These are phyloP conservation scores for Pseudoturritis turrita DNA, from an alignment of 345 rosid genomes.

Conservation along the genomic window DNA sequence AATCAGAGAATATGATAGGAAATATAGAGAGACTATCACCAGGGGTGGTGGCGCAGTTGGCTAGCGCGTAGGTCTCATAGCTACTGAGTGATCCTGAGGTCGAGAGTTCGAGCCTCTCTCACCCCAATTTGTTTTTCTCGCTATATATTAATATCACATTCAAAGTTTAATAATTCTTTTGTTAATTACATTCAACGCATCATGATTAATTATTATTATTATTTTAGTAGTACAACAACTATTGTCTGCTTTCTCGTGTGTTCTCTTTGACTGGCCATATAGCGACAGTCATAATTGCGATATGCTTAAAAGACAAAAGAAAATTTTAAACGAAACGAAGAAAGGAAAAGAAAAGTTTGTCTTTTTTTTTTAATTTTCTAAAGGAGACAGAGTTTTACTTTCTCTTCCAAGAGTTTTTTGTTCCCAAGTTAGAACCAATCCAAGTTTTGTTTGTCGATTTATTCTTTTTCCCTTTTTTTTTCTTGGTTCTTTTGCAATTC, in stretches of 20 bases:
- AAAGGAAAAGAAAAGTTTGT: background rate
- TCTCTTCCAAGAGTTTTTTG: background rate
- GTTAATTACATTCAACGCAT: background rate
- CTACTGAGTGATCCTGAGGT: slow-evolving; percentile 89
- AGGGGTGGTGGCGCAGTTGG: slow-evolving; percentile 98
- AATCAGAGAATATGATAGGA: too few relatives aligned
- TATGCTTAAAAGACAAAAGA: background rate
- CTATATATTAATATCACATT: background rate
- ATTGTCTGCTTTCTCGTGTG: background rate
- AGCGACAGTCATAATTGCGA: slow-evolving; percentile 7
- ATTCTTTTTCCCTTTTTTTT: background rate
- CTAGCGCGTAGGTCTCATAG: slow-evolving; percentile 99
- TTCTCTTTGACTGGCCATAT: slow-evolving; percentile 11
- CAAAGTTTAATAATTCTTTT: background rate
- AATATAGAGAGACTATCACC: background rate
- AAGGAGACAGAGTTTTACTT: background rate
- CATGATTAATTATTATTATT: background rate
- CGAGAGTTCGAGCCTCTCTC: slow-evolving; percentile 98
- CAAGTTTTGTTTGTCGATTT: background rate
- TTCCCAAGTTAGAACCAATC: background rate
- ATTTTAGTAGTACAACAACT: background rate
- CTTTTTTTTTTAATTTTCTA: background rate
- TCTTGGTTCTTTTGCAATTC: slow-evolving; percentile 3
- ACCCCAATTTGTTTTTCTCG: slow-evolving; percentile 40
- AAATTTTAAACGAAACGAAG: background rate